Conservation (phyloP, 345 rosid genomes). For the Hypericum perforatum region DNA sequence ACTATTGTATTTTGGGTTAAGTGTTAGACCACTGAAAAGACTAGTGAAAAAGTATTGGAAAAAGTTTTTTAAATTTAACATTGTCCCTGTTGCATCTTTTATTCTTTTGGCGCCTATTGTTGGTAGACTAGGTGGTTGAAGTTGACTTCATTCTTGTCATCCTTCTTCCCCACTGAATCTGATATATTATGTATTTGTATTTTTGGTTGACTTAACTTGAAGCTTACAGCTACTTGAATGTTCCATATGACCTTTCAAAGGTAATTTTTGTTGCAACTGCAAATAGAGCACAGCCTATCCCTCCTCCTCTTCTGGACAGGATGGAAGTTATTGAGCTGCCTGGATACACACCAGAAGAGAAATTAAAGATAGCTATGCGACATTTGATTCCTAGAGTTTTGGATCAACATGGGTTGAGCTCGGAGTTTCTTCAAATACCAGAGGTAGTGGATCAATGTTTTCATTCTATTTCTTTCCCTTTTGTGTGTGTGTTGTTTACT, state of each 20-base stretch:
- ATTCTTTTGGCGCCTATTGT: too few relatives aligned
- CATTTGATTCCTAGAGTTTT: conserved; percentile 94
- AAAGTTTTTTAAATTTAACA: too few relatives aligned
- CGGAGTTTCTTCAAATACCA: conserved; percentile 84
- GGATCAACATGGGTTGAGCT: conserved; percentile 83
- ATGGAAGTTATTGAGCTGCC: conserved; percentile 98
- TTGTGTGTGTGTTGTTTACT: too few relatives aligned
- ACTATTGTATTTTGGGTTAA: too few relatives aligned
- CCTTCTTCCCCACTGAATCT: too few relatives aligned
- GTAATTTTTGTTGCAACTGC: conserved; percentile 96
- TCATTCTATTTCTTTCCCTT: neutral
- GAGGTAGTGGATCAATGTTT: conserved; percentile 47
- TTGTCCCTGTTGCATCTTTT: too few relatives aligned
- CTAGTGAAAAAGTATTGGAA: too few relatives aligned
- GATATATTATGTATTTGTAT: too few relatives aligned
- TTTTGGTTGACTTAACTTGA: conserved; percentile 32
- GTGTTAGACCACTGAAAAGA: too few relatives aligned
- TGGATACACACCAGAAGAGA: conserved; percentile 94
- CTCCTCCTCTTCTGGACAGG: conserved; percentile 90
- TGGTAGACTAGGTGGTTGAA: too few relatives aligned
- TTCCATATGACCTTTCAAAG: conserved; percentile 94
- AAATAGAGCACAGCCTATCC: conserved; percentile 86
- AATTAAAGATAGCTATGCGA: conserved; percentile 81
- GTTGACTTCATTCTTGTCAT: too few relatives aligned
- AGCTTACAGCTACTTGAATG: conserved; percentile 72